Evolutionary conservation across 495 filamentous ascomycete species (phyloP), one percentile per base, ranked within the genome.

Genomic region (Emericellopsis terricola): DNA sequence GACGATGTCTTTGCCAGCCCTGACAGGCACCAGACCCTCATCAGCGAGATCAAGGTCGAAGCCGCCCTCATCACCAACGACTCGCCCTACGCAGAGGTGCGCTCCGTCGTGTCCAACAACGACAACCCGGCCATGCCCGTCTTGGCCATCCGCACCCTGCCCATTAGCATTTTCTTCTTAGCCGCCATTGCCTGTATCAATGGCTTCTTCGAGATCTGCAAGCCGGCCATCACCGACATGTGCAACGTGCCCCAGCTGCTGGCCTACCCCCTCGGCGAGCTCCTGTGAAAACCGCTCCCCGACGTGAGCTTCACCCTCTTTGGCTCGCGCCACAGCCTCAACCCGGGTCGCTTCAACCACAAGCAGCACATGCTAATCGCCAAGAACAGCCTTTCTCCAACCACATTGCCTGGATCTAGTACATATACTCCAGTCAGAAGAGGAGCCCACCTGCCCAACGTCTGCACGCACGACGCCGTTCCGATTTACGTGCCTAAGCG

Each of bases 321-420:
- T 28, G 57, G 57, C 4, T 43, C 42, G 3, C 42, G 52, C 15
- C 49, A 55, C 28, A 53, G 48, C 36, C 41, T 61, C 3, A 68
- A 68, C 40, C 61, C 64, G 0, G 62, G 60, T 14, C 59, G 52
- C 19, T 68, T 65, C 49, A 64, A 58, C 41, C 51, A 55, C 24
- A 68, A 68, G 38, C 62, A 68, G 34, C 64, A 68, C 42, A 62
- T 62, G 49, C 42, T 68, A 18, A 62, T 66, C 43, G 45, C 47
- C 17, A 49, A 47, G 39, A 51, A 45, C 29, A 37, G 4, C 55
- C 55, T 0, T 59, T 57, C 33, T 57, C 56, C 28, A 53, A 57
- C 39, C 49, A 57, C 38, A 56, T 55, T 29, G 52, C 62, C 4
- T 71, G 65, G 49, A 53, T 51, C 13, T 56, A 61, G 36, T 51